Conservation (phyloP, 2,329 filamentous ascomycete genomes). For the Colletotrichum cuscutae region DNA sequence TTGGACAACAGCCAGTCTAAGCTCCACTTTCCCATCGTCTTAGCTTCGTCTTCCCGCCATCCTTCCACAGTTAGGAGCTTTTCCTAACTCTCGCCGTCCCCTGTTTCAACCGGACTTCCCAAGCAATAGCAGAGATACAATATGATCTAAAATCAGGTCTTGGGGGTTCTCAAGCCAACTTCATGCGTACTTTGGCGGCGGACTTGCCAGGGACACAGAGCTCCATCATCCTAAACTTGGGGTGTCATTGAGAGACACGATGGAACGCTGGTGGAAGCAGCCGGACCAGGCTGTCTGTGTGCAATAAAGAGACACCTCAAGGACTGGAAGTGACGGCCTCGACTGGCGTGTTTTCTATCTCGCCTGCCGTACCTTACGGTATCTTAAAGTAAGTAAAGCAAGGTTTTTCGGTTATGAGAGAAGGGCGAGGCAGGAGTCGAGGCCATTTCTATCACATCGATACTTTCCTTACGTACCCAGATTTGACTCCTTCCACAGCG, state of each 20-base stretch:
- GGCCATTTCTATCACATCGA: not conserved
- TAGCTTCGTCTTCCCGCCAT: constrained; percentile 25
- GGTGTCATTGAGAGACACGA: constrained; percentile 18
- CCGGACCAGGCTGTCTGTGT: constrained; percentile 5
- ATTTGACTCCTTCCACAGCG: not conserved
- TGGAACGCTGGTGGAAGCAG: constrained; percentile 27
- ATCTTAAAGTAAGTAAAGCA: not conserved
- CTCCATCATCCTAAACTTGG: constrained; percentile 10
- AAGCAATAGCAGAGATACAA: constrained; percentile 10
- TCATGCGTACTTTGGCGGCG: not conserved
- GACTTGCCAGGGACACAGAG: constrained; percentile 15
- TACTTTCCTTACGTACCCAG: not conserved
- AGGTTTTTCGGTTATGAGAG: not conserved
- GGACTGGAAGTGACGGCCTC: not conserved
- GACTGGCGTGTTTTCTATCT: not conserved
- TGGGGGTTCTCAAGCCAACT: constrained; percentile 9
- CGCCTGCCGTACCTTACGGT: no score
- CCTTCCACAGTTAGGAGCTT: constrained; percentile 16
- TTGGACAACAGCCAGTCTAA: not conserved
- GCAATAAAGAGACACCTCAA: not conserved
- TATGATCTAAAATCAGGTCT: constrained; percentile 33
- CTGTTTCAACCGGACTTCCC: constrained; percentile 18
- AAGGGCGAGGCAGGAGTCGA: not conserved
- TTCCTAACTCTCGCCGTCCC: not conserved
- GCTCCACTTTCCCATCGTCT: constrained; percentile 5